A percentile compares a stretch with the other conserved stretches of the same genome.
phyloP scores from a whole-genome alignment of 805 yeast genomes.

The Schwanniomyces sp. region DNA sequence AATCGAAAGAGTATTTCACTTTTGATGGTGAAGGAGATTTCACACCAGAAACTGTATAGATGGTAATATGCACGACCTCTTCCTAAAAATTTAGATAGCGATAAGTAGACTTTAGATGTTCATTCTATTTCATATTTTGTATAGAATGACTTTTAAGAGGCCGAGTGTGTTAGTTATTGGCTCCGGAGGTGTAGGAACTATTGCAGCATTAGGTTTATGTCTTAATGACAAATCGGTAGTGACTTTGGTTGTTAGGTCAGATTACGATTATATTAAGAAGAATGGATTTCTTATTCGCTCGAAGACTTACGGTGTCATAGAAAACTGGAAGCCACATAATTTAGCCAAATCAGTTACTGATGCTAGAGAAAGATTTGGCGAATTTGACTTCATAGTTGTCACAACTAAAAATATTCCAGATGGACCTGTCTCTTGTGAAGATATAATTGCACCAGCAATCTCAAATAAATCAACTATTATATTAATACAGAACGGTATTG shows the following conservation, averaged over 20 bases:
- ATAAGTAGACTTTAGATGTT: neutral
- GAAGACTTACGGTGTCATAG: conserved; percentile 29
- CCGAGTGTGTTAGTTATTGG: conserved; percentile 63
- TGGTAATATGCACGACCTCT: neutral
- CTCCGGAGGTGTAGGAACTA: conserved; percentile 84
- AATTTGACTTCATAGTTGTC: conserved; percentile 37
- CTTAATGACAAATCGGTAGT: conserved; percentile 43
- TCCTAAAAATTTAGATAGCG: neutral
- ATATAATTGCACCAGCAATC: conserved; percentile 38
- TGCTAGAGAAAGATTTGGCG: conserved; percentile 22
- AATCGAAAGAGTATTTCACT: conserved; percentile 46
- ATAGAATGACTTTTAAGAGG: conserved; percentile 3
- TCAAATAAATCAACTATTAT: conserved; percentile 25
- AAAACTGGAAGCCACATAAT: conserved; percentile 28
- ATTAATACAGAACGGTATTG: conserved; percentile 42
- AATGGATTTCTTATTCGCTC: conserved; percentile 35
- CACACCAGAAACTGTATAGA: neutral
- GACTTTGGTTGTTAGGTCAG: conserved; percentile 38
- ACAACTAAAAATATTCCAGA: conserved; percentile 40
- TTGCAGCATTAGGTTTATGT: conserved; percentile 65
- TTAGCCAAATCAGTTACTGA: conserved; percentile 27
- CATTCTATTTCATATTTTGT: neutral
- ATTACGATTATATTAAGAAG: conserved; percentile 25
- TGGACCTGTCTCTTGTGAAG: conserved; percentile 38
- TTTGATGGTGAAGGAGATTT: conserved; percentile 24